phyloP scores from a whole-genome alignment of 73 alveolate genomes.

The Paramecium tetraurelia region DNA sequence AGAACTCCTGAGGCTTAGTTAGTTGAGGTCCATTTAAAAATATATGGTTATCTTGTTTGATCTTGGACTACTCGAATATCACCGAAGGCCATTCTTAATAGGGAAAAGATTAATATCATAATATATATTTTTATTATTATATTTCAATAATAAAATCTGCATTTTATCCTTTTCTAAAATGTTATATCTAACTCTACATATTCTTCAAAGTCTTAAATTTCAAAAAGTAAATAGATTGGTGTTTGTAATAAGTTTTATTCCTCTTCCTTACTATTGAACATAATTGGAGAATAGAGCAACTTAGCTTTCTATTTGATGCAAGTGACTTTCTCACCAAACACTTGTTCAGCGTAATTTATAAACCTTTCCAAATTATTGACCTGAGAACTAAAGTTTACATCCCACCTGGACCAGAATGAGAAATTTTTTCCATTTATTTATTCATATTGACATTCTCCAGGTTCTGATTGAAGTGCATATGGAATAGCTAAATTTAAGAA shows the following conservation, averaged over 20 bases:
- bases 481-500: conserved; percentile 80
- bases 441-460: conserved; percentile 67
- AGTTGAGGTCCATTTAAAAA: neutral
- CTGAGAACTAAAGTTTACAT: conserved; percentile 54
- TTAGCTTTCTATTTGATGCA: conserved; percentile 40
- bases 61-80: neutral
- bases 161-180: neutral
- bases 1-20: neutral
- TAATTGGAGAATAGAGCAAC: neutral
- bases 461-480: conserved; percentile 71
- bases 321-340: conserved; percentile 56
- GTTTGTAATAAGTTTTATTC: neutral
- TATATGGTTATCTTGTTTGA: neutral
- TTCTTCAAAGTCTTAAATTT: neutral
- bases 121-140: neutral
- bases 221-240: neutral
- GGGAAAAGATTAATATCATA: neutral
- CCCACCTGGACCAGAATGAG: conserved; percentile 77
- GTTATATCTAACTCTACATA: neutral
- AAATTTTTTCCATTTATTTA: conserved; percentile 61
- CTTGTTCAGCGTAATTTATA: conserved; percentile 55
- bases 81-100: neutral
- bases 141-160: conserved; percentile 9
- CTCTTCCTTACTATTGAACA: neutral
- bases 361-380: conserved; percentile 58